A percentile compares a stretch with the other conserved stretches of the same genome.
phyloP scores from a whole-genome alignment of 495 filamentous ascomycete species.

The Lophiostoma macrostomum region DNA sequence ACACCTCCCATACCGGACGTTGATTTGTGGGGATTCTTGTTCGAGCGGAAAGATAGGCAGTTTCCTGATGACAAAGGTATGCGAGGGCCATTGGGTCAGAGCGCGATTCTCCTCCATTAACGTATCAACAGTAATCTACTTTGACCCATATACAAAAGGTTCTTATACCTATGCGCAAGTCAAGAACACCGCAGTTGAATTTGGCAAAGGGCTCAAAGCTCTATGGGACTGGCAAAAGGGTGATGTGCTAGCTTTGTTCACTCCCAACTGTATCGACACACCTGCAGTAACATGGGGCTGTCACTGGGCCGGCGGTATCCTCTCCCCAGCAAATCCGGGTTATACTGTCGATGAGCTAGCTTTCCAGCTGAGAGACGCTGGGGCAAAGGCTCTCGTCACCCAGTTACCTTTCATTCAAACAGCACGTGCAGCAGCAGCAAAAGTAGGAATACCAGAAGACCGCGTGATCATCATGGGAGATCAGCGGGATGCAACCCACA shows the following conservation, averaged over 20 bases:
- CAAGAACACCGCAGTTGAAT: constrained; percentile 62
- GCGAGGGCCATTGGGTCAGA: neutral
- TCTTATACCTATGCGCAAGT: constrained; percentile 72
- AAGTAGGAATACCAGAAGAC: constrained; percentile 61
- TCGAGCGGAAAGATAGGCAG: constrained; percentile 66
- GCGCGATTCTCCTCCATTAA: neutral
- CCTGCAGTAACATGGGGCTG: constrained; percentile 66
- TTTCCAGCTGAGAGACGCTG: constrained; percentile 80
- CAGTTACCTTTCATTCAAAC: constrained; percentile 59
- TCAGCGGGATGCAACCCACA: constrained; percentile 55
- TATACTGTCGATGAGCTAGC: constrained; percentile 85
- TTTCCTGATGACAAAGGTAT: constrained; percentile 68
- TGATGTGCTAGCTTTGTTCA: constrained; percentile 47
- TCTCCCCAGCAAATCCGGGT: constrained; percentile 81
- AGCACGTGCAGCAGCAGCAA: constrained; percentile 63
- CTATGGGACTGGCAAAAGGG: constrained; percentile 76
- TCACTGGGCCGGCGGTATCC: constrained; percentile 78
- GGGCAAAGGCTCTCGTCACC: constrained; percentile 74
- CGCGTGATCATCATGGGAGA: constrained; percentile 79
- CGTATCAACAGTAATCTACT: constrained; percentile 65
- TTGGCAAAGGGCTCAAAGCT: constrained; percentile 76
- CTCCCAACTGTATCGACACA: constrained; percentile 45
- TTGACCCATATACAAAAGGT: constrained; percentile 69
- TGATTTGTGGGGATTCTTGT: constrained; percentile 75
- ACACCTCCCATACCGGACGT: constrained; percentile 58